phyloP scores from a whole-genome alignment of 176 grass and related monocot species.

The Leersia perrieri region DNA sequence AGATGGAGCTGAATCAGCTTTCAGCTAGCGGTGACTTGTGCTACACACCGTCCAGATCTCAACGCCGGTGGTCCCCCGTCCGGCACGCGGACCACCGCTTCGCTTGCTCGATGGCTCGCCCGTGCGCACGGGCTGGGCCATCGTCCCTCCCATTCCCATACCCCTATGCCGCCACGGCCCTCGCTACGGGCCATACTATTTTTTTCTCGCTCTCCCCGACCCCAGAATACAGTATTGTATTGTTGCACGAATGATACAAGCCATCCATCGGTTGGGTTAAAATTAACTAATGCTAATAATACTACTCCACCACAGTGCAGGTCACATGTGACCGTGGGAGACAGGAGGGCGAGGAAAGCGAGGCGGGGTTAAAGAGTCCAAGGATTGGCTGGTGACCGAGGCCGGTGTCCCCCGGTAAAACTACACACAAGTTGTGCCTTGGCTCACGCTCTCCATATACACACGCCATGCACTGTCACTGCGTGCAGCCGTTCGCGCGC shows the following conservation, averaged over 20 bases:
- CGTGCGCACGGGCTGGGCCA: too few species aligned
- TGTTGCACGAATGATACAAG: not conserved
- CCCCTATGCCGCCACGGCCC: too few species aligned
- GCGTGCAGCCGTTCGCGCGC: not conserved
- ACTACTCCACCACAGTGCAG: too few species aligned
- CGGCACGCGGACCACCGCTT: not conserved
- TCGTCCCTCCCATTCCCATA: too few species aligned
- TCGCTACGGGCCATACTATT: too few species aligned
- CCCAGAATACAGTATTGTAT: not conserved
- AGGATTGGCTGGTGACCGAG: not conserved
- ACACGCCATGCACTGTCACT: not conserved
- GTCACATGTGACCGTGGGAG: not conserved
- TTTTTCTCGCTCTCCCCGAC: too few species aligned
- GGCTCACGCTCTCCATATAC: not conserved
- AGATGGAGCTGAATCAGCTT: not conserved
- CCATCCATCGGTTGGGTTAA: not conserved
- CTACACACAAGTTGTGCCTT: not conserved
- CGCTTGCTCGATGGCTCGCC: too few species aligned
- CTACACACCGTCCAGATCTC: constrained; percentile 32
- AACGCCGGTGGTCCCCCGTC: constrained; percentile 22
- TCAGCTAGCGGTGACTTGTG: not conserved
- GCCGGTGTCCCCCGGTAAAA: not conserved
- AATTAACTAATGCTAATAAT: not conserved
- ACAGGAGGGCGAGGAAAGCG: not conserved
- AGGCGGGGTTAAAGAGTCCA: too few species aligned